These are phyloP conservation scores for Ophiostoma ulmi DNA, from an alignment of 2,329 filamentous ascomycete genomes.

Conservation along the genomic window DNA sequence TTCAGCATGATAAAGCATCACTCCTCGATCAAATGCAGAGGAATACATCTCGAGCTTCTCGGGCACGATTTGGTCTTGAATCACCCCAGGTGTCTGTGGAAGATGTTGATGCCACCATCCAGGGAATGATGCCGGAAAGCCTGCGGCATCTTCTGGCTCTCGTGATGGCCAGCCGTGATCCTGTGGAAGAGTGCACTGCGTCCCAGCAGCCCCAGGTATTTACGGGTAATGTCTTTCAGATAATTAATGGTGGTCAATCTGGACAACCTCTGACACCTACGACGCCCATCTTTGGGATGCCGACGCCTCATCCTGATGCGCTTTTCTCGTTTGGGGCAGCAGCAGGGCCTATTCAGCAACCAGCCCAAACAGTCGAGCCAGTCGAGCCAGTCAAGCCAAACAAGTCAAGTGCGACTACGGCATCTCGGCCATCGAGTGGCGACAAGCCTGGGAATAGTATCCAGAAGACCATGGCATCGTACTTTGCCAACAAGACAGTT, in stretches of 20 bases:
- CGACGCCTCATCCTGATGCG: not conserved
- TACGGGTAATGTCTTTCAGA: not conserved
- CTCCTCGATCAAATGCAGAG: not conserved
- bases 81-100: not conserved
- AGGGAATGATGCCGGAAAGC: not conserved
- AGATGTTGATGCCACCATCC: not conserved
- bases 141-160: not conserved
- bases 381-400: not conserved
- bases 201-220: not conserved
- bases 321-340: not conserved
- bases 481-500: not conserved
- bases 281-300: not conserved
- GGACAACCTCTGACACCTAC: not conserved
- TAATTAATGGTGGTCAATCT: not conserved
- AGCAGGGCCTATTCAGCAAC: not conserved
- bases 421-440: not conserved
- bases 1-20: conserved; percentile 16
- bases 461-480: not conserved
- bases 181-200: not conserved
- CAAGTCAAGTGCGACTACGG: not conserved
- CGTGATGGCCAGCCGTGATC: not conserved
- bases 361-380: not conserved
- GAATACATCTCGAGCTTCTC: not conserved
- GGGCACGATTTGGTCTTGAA: too few species aligned
- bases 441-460: not conserved